phyloP scores from a whole-genome alignment of 1,284 basidiomycete genomes.

The Ustilago bromivora region DNA sequence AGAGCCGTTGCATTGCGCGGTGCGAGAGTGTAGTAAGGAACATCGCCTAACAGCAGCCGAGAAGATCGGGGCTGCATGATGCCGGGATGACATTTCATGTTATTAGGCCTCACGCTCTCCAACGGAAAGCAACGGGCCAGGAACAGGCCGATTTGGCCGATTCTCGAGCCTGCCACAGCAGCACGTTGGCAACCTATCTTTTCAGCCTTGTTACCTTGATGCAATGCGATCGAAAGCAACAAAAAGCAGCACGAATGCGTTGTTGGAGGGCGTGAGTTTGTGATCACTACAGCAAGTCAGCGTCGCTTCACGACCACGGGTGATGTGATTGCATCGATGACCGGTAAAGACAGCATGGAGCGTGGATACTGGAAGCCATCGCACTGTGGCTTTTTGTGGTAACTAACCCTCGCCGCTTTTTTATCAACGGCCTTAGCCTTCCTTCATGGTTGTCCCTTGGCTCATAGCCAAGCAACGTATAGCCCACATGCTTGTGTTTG shows the following conservation, averaged over 20 bases:
- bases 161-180: neutral
- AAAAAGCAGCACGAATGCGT: neutral
- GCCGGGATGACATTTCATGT: neutral
- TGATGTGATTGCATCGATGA: slow-evolving; percentile 1
- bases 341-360: neutral
- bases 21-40: neutral
- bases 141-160: neutral
- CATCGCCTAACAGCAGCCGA: neutral
- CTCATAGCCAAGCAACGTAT: neutral
- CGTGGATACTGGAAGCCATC: neutral
- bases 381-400: neutral
- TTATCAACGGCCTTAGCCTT: neutral
- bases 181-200: neutral
- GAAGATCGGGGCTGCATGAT: neutral
- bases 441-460: neutral
- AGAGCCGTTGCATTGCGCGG: neutral
- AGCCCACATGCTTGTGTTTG: neutral
- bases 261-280: neutral
- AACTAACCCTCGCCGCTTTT: neutral
- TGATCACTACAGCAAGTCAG: too few species aligned
- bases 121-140: neutral
- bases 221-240: slow-evolving; percentile 4
- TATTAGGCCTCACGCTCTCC: slow-evolving; percentile 2
- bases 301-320: neutral
- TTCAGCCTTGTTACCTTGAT: neutral